phyloP scores from a whole-genome alignment of 2,329 filamentous ascomycete genomes.

The Hypoxylon sp. region DNA sequence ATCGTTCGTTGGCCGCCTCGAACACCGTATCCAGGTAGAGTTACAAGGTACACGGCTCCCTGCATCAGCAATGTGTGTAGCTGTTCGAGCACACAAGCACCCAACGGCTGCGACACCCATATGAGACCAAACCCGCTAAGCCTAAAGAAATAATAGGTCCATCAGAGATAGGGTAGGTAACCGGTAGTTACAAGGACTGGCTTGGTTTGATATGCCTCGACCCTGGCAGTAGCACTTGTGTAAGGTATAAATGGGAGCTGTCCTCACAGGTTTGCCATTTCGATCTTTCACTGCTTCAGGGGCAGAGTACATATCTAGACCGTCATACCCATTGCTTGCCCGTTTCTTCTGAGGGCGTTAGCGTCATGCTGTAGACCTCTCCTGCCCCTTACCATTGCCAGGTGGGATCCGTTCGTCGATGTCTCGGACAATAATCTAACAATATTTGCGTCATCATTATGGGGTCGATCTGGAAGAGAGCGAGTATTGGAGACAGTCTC shows the following conservation, averaged over 20 bases:
- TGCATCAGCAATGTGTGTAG: slow-evolving; percentile 31
- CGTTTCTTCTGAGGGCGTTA: not conserved
- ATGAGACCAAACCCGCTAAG: slow-evolving; percentile 33
- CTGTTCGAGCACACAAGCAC: slow-evolving; percentile 37
- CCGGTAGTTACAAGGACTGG: slow-evolving; percentile 36
- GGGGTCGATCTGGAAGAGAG: not conserved
- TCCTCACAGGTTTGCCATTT: slow-evolving; percentile 19
- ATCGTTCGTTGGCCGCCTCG: not conserved
- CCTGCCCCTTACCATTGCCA: not conserved
- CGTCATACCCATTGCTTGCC: slow-evolving; percentile 26
- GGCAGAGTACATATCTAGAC: slow-evolving; percentile 23
- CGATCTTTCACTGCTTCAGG: slow-evolving; percentile 12
- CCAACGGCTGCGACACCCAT: slow-evolving; percentile 39
- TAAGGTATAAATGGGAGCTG: slow-evolving; percentile 34
- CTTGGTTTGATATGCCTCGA: slow-evolving; percentile 28
- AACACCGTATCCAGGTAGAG: slow-evolving; percentile 15
- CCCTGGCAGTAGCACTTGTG: slow-evolving; percentile 41
- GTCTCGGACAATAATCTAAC: slow-evolving; percentile 26
- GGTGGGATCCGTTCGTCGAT: slow-evolving; percentile 6
- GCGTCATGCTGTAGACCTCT: slow-evolving; percentile 1
- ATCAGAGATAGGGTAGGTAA: slow-evolving; percentile 34
- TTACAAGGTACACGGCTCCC: slow-evolving; percentile 30
- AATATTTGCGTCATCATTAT: slow-evolving; percentile 6
- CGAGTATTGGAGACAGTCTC: slow-evolving; percentile 2
- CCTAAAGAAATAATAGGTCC: slow-evolving; percentile 35